Evolutionary conservation across 2,329 filamentous ascomycete genomes (phyloP), one percentile per base, ranked within the genome.

Genomic region (Ramularia endophylla): DNA sequence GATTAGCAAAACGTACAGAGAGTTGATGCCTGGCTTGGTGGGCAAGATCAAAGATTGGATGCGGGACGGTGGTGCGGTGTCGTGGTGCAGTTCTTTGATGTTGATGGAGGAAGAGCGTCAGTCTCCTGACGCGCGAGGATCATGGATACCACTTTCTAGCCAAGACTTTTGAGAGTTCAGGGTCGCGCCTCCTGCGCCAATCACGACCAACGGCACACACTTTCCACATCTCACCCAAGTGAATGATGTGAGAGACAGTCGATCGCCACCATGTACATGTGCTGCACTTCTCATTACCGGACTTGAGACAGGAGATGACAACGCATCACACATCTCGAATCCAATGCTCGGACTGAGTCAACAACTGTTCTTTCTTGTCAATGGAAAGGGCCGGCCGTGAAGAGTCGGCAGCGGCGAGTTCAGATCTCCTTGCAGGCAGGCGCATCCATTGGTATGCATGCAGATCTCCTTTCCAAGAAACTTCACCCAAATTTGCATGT

Each of bases 351-450:
- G n/a, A n/a, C n/a, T n/a, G n/a, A n/a, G n/a, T n/a, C n/a, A n/a
- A n/a, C n/a, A n/a, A 19, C 1, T 32, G 5, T 15, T 32, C 15
- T 4, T 32, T 2, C 15, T 32, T 19, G 38, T 53, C 47, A 47
- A 55, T 49, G 53, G 50, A 44, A 50, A 52, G 41, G 41, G 46
- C 34, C 38, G 47, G 36, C 49, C 47, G 27, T 36, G 37, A 44
- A 27, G 40, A 32, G 22, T 16, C 13, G 35, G 41, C 41, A 36
- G 49, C 40, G 38, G 29, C 40, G 18, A 29, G 17, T 25, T n/a
- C n/a, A 32, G 17, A 13, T 34, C 18, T 35, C 18, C 29, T 27
- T 29, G 37, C 40, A 25, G 43, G 46, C 30, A 44, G 36, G 40
- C 45, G 41, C 31, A 27, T 28, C 29, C 33, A 39, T 31, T 39